Percentiles rank a stretch among this genome's conserved stretches.
Evolutionary conservation across 257 asterid genomes (phyloP).

Genomic region (Solanum infundibuliforme): DNA sequence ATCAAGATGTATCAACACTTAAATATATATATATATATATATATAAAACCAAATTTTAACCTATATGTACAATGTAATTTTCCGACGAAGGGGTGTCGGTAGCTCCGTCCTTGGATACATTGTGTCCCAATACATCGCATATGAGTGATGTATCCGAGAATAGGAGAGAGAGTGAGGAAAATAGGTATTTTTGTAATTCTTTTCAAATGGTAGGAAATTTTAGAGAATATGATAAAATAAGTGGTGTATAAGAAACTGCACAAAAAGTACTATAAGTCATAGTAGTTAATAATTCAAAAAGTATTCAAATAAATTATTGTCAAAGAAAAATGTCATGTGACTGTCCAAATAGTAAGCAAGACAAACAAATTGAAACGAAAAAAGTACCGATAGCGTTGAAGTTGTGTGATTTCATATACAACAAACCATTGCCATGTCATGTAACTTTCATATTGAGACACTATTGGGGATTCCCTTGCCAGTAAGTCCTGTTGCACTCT

Average conservation of each 20-base stretch:
- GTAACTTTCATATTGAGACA: slow-evolving; percentile 6
- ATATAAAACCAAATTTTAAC: too few species aligned
- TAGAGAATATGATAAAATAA: too few species aligned
- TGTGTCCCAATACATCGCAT: not conserved
- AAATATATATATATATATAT: too few species aligned
- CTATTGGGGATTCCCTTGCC: slow-evolving; percentile 27
- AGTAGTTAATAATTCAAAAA: not conserved
- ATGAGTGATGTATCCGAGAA: too few species aligned
- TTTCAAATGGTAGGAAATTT: not conserved
- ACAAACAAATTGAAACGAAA: not conserved
- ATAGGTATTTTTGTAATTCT: not conserved
- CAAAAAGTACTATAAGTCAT: not conserved
- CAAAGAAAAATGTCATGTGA: not conserved
- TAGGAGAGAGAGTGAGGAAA: not conserved
- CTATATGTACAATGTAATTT: too few species aligned
- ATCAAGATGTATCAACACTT: too few species aligned
- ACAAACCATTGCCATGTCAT: not conserved
- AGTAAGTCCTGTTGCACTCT: slow-evolving; percentile 8
- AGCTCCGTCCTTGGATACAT: not conserved
- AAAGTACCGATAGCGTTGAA: not conserved
- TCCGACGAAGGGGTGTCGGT: too few species aligned
- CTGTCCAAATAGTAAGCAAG: not conserved
- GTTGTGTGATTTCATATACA: not conserved
- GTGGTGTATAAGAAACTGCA: not conserved
- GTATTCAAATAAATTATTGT: not conserved